Conservation (phyloP, 441 rosid species). For the Pelargonium citronellum region DNA sequence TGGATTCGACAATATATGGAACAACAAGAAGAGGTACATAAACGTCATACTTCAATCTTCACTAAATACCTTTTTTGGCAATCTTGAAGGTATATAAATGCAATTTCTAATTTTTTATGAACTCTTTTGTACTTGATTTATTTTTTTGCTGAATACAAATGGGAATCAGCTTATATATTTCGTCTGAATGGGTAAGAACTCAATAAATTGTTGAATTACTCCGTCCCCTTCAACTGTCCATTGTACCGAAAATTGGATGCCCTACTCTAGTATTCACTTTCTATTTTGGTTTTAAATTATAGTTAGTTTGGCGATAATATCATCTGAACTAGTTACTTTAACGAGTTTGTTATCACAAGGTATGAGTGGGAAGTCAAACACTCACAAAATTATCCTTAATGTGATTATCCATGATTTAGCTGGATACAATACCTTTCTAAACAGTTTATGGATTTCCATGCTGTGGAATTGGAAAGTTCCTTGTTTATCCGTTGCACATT, state of each 20-base stretch:
- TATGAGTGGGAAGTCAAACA: background rate
- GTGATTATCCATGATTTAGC: background rate
- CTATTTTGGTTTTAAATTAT: background rate
- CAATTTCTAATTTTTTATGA: background rate
- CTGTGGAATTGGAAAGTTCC: background rate
- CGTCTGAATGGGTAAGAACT: background rate
- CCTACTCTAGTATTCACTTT: background rate
- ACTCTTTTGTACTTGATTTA: background rate
- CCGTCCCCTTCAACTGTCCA: background rate
- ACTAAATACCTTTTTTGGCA: background rate
- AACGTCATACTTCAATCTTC: constrained; percentile 1
- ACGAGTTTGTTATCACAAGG: background rate
- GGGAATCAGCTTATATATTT: background rate
- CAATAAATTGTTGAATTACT: background rate
- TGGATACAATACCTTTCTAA: background rate
- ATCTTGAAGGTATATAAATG: background rate
- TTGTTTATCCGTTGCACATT: background rate
- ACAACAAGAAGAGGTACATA: constrained; percentile 71
- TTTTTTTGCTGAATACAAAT: background rate
- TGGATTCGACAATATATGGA: constrained; percentile 83
- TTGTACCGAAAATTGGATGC: background rate
- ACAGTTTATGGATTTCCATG: background rate
- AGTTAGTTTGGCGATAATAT: background rate
- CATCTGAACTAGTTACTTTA: background rate
- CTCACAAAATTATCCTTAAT: background rate